Base-by-base conservation (phyloP, 2,329 filamentous ascomycete species). In the Incumbomyces lentus region DNA sequence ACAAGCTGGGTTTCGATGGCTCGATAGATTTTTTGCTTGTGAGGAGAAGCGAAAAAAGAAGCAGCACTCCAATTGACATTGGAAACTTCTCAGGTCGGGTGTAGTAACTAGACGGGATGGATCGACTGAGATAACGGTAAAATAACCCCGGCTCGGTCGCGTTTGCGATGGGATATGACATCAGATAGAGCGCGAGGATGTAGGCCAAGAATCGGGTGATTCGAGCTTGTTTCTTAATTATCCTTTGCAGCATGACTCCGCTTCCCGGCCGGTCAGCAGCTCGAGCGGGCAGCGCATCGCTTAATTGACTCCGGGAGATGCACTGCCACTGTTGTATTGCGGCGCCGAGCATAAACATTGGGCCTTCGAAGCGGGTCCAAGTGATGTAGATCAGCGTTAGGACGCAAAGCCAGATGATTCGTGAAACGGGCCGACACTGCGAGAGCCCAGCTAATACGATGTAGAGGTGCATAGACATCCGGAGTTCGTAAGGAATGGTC, bases 391-490 rank as follows among this genome's bases (percentile, higher is more conserved):
- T 35, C 33, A 35, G 16, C 16, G 33, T 6, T 12, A 35, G 11
- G 11, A 12, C 11, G 6, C 13, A n/a, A n/a, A 35, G 16, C 13
- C 33, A n/a, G 6, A 35, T 35, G 13, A 35, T 12, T 12, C 33
- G 5, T 35, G 16, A n/a, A 13, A 7, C 26, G 7, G 16, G 44
- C 18, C 16, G n/a, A 22, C 44, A 47, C 31, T 41, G 18, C 12
- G 44, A 26, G 5, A 40, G 30, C 2, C 18, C 44, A 12, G 40
- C 17, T 16, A 47, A 17, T 10, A 30, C 31, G 29, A 47, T 17
- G 26, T 47, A 47, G 8, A 47, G 22, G 26, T 40, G 38, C n/a
- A 47, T 40, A n/a, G 44, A 47, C 16, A 32, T 34, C 12, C 44
- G 36, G 14, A 32, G 14, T 22, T 47, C 44, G 11, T 40, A 40